Base-by-base conservation (phyloP, 768 basidiomycete species). In the Hypholoma fasciculare region DNA sequence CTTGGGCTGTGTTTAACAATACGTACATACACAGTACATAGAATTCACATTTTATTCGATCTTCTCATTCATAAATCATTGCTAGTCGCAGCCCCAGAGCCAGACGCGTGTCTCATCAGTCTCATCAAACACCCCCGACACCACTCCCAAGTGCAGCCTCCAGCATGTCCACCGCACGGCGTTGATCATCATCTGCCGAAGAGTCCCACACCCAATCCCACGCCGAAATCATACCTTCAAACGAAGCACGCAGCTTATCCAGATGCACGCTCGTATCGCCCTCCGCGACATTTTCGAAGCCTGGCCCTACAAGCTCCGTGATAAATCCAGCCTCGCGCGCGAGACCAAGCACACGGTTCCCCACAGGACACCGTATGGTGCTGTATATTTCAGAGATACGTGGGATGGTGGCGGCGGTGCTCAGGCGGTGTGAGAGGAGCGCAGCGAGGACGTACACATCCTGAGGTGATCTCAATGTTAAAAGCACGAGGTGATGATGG, bases 131-230 rank as follows among this genome's bases (percentile, higher is more conserved):
- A 23, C 7, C 11, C 40, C 16, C 17, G 17, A 5, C 40, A 6
- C 13, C 13, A 14, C 13, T 6, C 7, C 17, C 40, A 7, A 48
- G 6, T 11, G 7, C 7, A 5, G 48, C 3, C 43, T 54, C 36
- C 14, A 47, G 13, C 11, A 34, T 19, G 8, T 14, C 30, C 12
- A 52, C 19, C 19, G 52, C 52, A 11, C 39, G 19, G 23, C 20
- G 52, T 14, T n/a, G 16, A 36, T 48, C 44, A 8, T 54, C 54
- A 2, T 36, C 54, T 3, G 54, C 54, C 17, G 34, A 37, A 5
- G 27, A 30, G 30, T 38, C 30, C 54, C 54, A 54, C 19, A 54
- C 54, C 54, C 54, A 54, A 16, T 54, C 44, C 54, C 54, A 54
- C 8, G 20, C 17, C 2, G 17, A n/a, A 3, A 54, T 48, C 54